Percentiles rank a stretch among this genome's conserved stretches.
Conservation (phyloP, 441 rosid genomes). For the Macaranga tanarius region DNA sequence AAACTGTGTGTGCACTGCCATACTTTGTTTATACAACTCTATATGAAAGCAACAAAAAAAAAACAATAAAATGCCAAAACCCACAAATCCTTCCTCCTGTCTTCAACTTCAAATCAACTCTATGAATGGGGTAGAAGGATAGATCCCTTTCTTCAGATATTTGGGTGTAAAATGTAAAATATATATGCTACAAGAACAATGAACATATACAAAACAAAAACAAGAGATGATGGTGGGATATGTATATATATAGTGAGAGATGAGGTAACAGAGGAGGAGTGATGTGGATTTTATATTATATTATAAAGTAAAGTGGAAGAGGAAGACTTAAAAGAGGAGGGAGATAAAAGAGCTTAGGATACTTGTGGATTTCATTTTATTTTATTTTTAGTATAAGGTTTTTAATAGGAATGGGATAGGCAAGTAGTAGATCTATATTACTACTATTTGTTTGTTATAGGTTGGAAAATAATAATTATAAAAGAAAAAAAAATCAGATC, state of each 20-base stretch:
- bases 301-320: slow-evolving; percentile 31
- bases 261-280: background rate
- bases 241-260: slow-evolving; percentile 11
- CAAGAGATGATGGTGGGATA: slow-evolving; percentile 10
- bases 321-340: background rate
- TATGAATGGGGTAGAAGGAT: too few species aligned
- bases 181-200: too few species aligned
- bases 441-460: too few species aligned
- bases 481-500: background rate
- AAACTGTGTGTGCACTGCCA: slow-evolving; percentile 79
- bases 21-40: slow-evolving; percentile 2
- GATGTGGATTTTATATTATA: slow-evolving; percentile 26
- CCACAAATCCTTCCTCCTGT: too few species aligned
- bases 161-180: too few species aligned
- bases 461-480: too few species aligned
- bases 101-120: too few species aligned
- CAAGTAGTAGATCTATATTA: too few species aligned
- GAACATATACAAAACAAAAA: background rate
- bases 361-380: background rate
- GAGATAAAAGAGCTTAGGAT: slow-evolving; percentile 10
- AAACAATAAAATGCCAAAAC: slow-evolving; percentile 3
- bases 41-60: background rate
- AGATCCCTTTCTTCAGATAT: background rate
- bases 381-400: background rate
- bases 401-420: too few species aligned